These are phyloP conservation scores for Tolypocladium tundrense DNA, from an alignment of 2,329 filamentous ascomycete genomes.

Conservation along the genomic window DNA sequence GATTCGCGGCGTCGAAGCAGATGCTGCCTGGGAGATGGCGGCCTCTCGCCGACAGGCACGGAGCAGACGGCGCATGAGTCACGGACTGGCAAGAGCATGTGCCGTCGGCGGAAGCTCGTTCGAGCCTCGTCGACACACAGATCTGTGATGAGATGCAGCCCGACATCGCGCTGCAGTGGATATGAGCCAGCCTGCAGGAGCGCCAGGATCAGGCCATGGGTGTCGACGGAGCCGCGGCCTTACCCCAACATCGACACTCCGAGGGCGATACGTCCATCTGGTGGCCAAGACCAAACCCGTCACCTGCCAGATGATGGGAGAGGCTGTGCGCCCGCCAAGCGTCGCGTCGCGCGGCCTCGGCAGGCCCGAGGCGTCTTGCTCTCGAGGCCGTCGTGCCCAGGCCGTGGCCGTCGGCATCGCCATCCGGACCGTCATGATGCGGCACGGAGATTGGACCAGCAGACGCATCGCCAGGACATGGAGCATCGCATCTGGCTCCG, in stretches of 20 bases:
- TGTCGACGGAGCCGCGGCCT: neutral
- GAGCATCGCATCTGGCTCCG: neutral
- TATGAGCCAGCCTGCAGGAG: neutral
- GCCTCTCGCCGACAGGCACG: neutral
- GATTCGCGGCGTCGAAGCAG: neutral
- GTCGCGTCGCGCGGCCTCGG: neutral
- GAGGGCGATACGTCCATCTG: neutral
- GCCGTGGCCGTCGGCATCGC: neutral
- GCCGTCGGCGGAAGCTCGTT: neutral
- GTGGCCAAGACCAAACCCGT: neutral
- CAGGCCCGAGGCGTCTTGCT: neutral
- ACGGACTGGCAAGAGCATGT: neutral
- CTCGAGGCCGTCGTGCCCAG: neutral
- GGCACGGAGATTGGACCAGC: neutral
- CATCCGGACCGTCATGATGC: neutral
- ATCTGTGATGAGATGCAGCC: neutral
- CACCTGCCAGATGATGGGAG: neutral
- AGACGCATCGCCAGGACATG: neutral
- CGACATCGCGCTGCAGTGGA: neutral
- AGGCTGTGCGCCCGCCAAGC: neutral
- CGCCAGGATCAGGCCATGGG: neutral
- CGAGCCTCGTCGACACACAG: neutral
- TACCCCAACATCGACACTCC: neutral
- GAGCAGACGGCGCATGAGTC: neutral
- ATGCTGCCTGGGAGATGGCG: neutral